Evolutionary conservation across 495 filamentous ascomycete species (phyloP).

Genomic region (Glonium stellatum): DNA sequence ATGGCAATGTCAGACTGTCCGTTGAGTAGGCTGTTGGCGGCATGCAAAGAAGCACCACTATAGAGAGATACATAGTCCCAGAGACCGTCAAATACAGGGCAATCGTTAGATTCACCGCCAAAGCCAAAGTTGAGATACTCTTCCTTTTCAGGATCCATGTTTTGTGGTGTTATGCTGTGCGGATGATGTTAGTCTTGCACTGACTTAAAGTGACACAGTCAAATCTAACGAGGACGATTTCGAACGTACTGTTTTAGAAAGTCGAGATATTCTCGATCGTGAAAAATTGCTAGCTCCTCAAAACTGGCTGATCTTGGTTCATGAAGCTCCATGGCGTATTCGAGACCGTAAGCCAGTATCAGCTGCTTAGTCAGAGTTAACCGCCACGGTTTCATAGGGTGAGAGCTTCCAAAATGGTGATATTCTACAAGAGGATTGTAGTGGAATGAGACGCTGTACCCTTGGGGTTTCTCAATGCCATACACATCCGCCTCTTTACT

Average conservation of each 20-base stretch:
- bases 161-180: conserved; percentile 41
- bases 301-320: conserved; percentile 70
- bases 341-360: conserved; percentile 88
- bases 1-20: conserved; percentile 90
- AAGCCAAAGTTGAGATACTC: conserved; percentile 59
- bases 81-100: conserved; percentile 91
- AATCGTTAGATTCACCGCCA: conserved; percentile 66
- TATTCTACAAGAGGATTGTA: conserved; percentile 91
- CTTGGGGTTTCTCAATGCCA: conserved; percentile 68
- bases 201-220: background rate
- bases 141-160: conserved; percentile 34
- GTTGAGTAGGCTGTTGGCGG: conserved; percentile 79
- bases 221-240: background rate
- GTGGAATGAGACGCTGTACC: conserved; percentile 82
- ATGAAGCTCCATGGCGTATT: conserved; percentile 92
- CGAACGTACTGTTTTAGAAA: conserved; percentile 58
- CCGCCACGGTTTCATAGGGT: conserved; percentile 99
- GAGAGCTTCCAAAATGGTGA: conserved; percentile 89
- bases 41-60: conserved; percentile 81
- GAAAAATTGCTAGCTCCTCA: conserved; percentile 83
- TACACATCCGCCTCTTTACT: conserved; percentile 60
- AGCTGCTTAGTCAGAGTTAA: conserved; percentile 91
- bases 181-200: conserved; percentile 2
- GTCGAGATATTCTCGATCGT: conserved; percentile 81
- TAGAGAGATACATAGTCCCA: conserved; percentile 94